These are phyloP conservation scores for Amphichorda felina DNA, from an alignment of 2,329 filamentous ascomycete genomes.

Conservation along the genomic window DNA sequence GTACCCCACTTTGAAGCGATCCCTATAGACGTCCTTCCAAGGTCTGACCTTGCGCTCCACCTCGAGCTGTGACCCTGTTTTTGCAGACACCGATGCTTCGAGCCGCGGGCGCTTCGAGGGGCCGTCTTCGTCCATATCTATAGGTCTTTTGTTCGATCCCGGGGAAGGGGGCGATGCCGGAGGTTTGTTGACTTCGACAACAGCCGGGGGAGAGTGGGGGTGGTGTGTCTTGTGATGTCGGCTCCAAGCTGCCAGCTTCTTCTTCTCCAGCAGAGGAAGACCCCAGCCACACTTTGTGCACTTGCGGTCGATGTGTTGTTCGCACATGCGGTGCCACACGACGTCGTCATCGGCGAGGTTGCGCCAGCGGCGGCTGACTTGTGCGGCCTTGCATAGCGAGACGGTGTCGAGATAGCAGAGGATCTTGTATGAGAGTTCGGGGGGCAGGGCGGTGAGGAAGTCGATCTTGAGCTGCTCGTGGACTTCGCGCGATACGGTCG, in stretches of 20 bases:
- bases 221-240: slow-evolving; percentile 38
- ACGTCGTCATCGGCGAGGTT: slow-evolving; percentile 91
- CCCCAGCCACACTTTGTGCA: slow-evolving; percentile 96
- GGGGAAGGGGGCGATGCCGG: slow-evolving; percentile 6
- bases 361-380: slow-evolving; percentile 84
- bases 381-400: slow-evolving; percentile 88
- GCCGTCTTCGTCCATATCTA: slow-evolving; percentile 13
- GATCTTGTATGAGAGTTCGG: slow-evolving; percentile 88
- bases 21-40: slow-evolving; percentile 97
- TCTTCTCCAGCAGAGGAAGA: slow-evolving; percentile 77
- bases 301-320: slow-evolving; percentile 89
- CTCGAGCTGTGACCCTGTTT: slow-evolving; percentile 21
- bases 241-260: slow-evolving; percentile 76
- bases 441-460: slow-evolving; percentile 78
- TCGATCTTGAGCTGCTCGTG: slow-evolving; percentile 96
- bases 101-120: slow-evolving; percentile 21
- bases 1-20: slow-evolving; percentile 87
- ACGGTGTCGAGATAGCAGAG: slow-evolving; percentile 86
- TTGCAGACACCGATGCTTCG: slow-evolving; percentile 8
- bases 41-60: slow-evolving; percentile 43
- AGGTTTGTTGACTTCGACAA: slow-evolving; percentile 9
- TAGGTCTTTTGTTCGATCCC: slow-evolving; percentile 21
- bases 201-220: slow-evolving; percentile 7
- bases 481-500: slow-evolving; percentile 80
- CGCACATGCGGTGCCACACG: slow-evolving; percentile 95